A percentile compares a stretch with the other conserved stretches of the same genome.
Conservation (phyloP, 176 grass and related monocot genomes). For the Cenchrus fungigraminus region DNA sequence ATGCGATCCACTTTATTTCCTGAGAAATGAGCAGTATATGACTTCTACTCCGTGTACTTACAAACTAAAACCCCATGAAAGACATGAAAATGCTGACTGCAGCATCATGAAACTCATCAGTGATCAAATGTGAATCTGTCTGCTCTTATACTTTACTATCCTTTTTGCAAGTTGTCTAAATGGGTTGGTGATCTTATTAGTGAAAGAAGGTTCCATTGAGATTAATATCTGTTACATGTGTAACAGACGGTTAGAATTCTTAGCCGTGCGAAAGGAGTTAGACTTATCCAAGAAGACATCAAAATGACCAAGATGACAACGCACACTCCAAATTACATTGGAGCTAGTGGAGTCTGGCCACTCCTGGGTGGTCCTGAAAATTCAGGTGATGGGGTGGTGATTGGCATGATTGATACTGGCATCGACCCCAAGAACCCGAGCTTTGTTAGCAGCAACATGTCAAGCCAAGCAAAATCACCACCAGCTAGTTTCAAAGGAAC, state of each 20-base stretch:
- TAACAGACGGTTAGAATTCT: conserved; percentile 58
- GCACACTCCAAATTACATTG: conserved; percentile 76
- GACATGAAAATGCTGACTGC: neutral
- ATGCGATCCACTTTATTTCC: neutral
- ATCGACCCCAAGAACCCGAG: conserved; percentile 87
- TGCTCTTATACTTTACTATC: neutral
- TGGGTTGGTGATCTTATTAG: neutral
- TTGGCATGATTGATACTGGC: conserved; percentile 95
- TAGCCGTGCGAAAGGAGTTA: conserved; percentile 66
- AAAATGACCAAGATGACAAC: conserved; percentile 82
- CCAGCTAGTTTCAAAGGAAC: conserved; percentile 72
- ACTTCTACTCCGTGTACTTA: conserved; percentile 1
- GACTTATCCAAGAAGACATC: conserved; percentile 77
- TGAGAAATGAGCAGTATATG: neutral
- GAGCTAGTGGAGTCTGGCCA: conserved; percentile 75
- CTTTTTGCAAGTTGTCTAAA: conserved; percentile 18
- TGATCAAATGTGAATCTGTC: conserved; percentile 13
- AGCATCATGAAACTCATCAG: neutral
- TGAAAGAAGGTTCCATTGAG: neutral
- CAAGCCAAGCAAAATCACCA: conserved; percentile 37
- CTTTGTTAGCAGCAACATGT: conserved; percentile 54
- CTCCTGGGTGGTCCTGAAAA: conserved; percentile 64
- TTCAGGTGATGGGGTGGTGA: conserved; percentile 73
- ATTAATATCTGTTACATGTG: conserved; percentile 35
- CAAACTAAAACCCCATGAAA: conserved; percentile 23